Percentiles rank a stretch among this genome's conserved stretches.
phyloP scores from a whole-genome alignment of 2,329 filamentous ascomycete genomes.

The Colletotrichum theobromicola region DNA sequence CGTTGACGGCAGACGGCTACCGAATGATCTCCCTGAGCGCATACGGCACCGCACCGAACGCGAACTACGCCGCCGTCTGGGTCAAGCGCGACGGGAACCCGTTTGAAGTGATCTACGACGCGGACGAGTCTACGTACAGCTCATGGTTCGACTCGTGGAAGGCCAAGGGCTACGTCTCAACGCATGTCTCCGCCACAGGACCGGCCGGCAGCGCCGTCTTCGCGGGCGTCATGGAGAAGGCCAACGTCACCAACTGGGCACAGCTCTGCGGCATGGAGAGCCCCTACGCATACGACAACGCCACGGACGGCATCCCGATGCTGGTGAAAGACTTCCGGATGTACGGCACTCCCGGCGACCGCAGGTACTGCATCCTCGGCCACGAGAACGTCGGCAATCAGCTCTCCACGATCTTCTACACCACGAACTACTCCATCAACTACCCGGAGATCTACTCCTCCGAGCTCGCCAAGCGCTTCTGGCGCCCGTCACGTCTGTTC shows the following conservation, averaged over 20 bases:
- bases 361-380: conserved; percentile 13
- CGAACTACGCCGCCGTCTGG: conserved; percentile 20
- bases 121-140: conserved; percentile 4
- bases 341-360: conserved; percentile 12
- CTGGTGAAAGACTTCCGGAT: conserved; percentile 10
- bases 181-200: conserved; percentile 17
- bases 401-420: conserved; percentile 10
- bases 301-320: neutral
- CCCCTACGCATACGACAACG: neutral
- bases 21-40: conserved; percentile 22
- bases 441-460: neutral
- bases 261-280: conserved; percentile 9
- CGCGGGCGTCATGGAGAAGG: conserved; percentile 23
- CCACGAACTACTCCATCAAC: neutral
- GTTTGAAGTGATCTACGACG: conserved; percentile 12
- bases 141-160: conserved; percentile 15
- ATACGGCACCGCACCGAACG: conserved; percentile 2
- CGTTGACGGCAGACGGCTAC: conserved; percentile 11
- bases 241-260: conserved; percentile 3
- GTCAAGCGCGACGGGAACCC: neutral
- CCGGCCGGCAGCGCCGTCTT: conserved; percentile 8
- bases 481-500: conserved; percentile 16
- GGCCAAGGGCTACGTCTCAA: conserved; percentile 18
- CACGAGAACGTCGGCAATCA: conserved; percentile 18
- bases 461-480: conserved; percentile 19